Evolutionary conservation across 2,329 filamentous ascomycete genomes (phyloP), one percentile per base, ranked within the genome.

Genomic region (Madurella fahalii): DNA sequence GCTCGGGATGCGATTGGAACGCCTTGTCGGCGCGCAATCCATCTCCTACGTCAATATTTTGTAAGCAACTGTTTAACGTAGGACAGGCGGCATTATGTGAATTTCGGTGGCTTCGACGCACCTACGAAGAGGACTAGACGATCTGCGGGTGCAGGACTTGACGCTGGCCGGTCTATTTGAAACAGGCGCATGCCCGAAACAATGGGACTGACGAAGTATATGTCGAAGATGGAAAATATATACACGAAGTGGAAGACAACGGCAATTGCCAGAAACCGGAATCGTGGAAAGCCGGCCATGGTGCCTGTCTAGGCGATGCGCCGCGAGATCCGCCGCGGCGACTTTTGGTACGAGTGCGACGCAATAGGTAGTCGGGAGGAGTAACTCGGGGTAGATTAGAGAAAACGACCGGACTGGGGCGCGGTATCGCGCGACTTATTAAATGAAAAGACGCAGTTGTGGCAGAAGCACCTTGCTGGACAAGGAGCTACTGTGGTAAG

Each of bases 181-280:
- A 90, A 92, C 57, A 91, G 81, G 66, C 82, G 84, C 94, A 99
- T 99, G 68, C 94, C 94, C 76, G 87, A 89, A 52, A 97, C 94
- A 64, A 99, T 94, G 18, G 94, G 94, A 69, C 91, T 96, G 68
- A 96, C 91, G 69, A 99, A 99, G 74, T 99, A 97, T 61, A 97
- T 94, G 71, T 96, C 92, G 74, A 99, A 99, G 67, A 97, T 97
- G 57, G 91, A 96, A 69, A 87, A 89, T 53, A 96, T 87, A 71
- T 99, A 99, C 61, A 95, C 83, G 51, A 97, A 71, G 73, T 99
- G 95, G 70, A 99, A 99, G 58, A 93, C 75, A 68, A 96, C 82
- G 64, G 94, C 94, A 68, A 95, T 83, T 69, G 87, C 85, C 71
- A 97, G 74, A 70, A 99, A 97, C 68, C 86, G 86, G 67, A 89